Conservation (phyloP, 768 basidiomycete genomes). For the Grammothele lineata region DNA sequence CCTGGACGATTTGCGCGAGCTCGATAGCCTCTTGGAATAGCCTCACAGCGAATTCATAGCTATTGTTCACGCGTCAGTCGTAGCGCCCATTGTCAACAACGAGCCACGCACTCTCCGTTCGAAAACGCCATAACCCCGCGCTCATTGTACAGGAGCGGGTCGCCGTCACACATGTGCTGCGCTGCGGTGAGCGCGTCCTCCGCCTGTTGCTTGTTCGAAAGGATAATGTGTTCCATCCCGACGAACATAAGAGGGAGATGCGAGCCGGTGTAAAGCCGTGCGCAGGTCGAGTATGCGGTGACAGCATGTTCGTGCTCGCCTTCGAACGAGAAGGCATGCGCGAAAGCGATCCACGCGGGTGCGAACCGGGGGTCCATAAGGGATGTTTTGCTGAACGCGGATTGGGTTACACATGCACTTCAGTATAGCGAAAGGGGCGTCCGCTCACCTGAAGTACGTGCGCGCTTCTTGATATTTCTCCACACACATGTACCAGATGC, state of each 20-base stretch:
- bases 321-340: conserved; percentile 94
- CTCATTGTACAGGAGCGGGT: conserved; percentile 90
- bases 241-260: conserved; percentile 94
- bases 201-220: conserved; percentile 77
- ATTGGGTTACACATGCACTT: too few species aligned
- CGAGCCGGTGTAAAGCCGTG: conserved; percentile 93
- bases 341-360: conserved; percentile 97
- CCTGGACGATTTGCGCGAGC: conserved; percentile 82
- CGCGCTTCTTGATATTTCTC: conserved; percentile 88
- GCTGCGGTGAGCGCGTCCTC: conserved; percentile 88
- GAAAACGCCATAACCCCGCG: conserved; percentile 90
- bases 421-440: background rate
- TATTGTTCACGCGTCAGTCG: conserved; percentile 26
- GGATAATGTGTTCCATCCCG: conserved; percentile 95
- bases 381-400: conserved; percentile 91
- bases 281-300: conserved; percentile 96
- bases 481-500: conserved; percentile 89
- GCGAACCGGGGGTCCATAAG: conserved; percentile 95
- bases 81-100: background rate
- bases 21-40: conserved; percentile 74
- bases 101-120: conserved; percentile 62
- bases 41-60: conserved; percentile 66
- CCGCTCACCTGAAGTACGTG: conserved; percentile 84
- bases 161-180: conserved; percentile 73
- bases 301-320: conserved; percentile 99